A percentile compares a stretch with the other conserved stretches of the same genome.
Conservation (phyloP, 2,329 filamentous ascomycete species). For the Alternaria dauci region DNA sequence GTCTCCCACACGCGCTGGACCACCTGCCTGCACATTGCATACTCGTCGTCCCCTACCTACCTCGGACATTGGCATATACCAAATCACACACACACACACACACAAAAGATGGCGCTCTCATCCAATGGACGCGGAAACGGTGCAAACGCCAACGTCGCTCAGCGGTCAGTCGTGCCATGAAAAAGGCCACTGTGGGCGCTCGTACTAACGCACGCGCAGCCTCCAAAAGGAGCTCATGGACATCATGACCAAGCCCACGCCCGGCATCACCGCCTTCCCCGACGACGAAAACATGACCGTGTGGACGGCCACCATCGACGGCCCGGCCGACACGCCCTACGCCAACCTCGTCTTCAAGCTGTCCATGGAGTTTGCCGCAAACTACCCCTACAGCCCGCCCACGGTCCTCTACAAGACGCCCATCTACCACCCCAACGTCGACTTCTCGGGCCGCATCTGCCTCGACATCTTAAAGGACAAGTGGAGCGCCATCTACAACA, state of each 20-base stretch:
- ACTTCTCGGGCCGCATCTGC: slow-evolving; percentile 96
- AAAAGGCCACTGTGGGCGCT: slow-evolving; percentile 49
- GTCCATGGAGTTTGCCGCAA: slow-evolving; percentile 85
- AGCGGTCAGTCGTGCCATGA: slow-evolving; percentile 52
- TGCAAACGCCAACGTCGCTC: slow-evolving; percentile 56
- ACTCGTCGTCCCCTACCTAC: no score
- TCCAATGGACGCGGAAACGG: slow-evolving; percentile 35
- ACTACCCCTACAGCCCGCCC: slow-evolving; percentile 91
- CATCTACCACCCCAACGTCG: slow-evolving; percentile 98
- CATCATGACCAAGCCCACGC: slow-evolving; percentile 93
- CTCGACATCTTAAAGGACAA: slow-evolving; percentile 98
- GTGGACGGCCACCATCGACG: slow-evolving; percentile 94
- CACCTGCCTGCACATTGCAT: neutral
- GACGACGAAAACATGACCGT: slow-evolving; percentile 83
- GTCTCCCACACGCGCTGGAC: neutral
- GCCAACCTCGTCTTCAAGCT: slow-evolving; percentile 89
- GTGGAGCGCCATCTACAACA: slow-evolving; percentile 98
- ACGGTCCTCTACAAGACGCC: slow-evolving; percentile 97
- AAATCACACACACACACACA: neutral
- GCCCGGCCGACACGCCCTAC: slow-evolving; percentile 91
- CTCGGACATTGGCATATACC: neutral
- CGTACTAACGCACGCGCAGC: slow-evolving; percentile 58
- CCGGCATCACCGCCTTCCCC: slow-evolving; percentile 94
- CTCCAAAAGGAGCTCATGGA: slow-evolving; percentile 98
- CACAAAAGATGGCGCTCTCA: slow-evolving; percentile 38